Conservation (phyloP, 352 stramenopile genomes). For the Phytophthora niederhauseri region DNA sequence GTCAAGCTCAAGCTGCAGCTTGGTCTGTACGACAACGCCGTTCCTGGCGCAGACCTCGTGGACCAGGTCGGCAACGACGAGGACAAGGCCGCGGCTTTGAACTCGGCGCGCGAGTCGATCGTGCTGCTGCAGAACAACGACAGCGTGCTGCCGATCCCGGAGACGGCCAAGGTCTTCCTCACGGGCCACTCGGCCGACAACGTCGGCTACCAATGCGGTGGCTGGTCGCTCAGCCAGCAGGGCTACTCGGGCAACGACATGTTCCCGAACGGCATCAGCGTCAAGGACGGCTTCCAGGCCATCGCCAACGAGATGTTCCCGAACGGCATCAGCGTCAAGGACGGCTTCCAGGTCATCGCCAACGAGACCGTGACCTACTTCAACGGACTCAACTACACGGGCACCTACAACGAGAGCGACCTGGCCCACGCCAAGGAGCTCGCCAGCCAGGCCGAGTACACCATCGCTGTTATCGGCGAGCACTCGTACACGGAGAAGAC, state of each 20-base stretch:
- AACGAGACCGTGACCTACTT: conserved; percentile 48
- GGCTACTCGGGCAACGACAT: conserved; percentile 70
- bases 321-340: conserved; percentile 64
- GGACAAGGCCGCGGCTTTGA: conserved; percentile 55
- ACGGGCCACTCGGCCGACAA: conserved; percentile 65
- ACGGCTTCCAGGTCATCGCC: conserved; percentile 48
- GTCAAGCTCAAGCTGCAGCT: conserved; percentile 74
- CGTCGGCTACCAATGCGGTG: conserved; percentile 69
- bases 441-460: conserved; percentile 58
- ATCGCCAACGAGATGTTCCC: conserved; percentile 49
- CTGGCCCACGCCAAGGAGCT: conserved; percentile 58
- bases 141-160: conserved; percentile 48
- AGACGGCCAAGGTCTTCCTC: conserved; percentile 52
- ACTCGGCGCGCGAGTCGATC: conserved; percentile 74
- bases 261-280: conserved; percentile 60
- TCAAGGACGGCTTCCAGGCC: conserved; percentile 59
- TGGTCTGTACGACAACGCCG: conserved; percentile 67
- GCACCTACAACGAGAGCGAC: conserved; percentile 51
- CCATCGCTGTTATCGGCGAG: conserved; percentile 80
- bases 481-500: conserved; percentile 82
- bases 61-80: conserved; percentile 45
- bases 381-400: conserved; percentile 59
- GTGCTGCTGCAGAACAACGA: conserved; percentile 85
- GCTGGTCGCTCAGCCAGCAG: conserved; percentile 86
- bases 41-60: conserved; percentile 55